Percentiles rank a stretch among this genome's conserved stretches.
These are phyloP conservation scores for Phytophthora multivora DNA, from an alignment of 352 stramenopile species.

Conservation along the genomic window DNA sequence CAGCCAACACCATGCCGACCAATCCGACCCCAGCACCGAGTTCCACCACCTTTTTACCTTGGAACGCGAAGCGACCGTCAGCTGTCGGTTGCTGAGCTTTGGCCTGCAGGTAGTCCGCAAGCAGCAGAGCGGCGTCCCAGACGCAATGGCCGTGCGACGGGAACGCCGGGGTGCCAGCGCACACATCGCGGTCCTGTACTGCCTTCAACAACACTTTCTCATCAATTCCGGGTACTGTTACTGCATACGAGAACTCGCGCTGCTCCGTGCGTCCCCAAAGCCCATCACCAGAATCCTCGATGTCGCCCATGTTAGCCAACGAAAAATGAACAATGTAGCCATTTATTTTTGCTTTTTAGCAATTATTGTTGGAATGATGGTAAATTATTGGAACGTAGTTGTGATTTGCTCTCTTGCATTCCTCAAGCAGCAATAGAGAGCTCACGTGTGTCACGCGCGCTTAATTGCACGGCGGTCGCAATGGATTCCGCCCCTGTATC, in stretches of 20 bases:
- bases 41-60: conserved; percentile 41
- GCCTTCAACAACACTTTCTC: conserved; percentile 32
- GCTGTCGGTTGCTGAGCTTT: conserved; percentile 7
- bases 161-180: conserved; percentile 37
- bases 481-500: conserved; percentile 20
- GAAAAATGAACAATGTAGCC: conserved; percentile 15
- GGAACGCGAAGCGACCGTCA: conserved; percentile 8
- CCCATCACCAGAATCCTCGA: conserved; percentile 14
- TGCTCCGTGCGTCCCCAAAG: conserved; percentile 45
- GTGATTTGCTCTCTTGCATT: not conserved
- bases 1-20: conserved; percentile 53
- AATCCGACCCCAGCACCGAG: conserved; percentile 54
- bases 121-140: conserved; percentile 58
- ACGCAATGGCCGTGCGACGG: conserved; percentile 63
- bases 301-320: conserved; percentile 20
- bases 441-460: conserved; percentile 4
- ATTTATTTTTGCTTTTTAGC: not conserved
- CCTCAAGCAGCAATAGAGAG: not conserved
- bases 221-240: conserved; percentile 3
- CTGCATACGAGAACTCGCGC: conserved; percentile 41
- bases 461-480: conserved; percentile 2
- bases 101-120: conserved; percentile 53
- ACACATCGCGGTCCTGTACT: conserved; percentile 44
- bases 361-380: conserved; percentile 16
- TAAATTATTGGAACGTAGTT: conserved; percentile 1